A percentile compares a stretch with the other conserved stretches of the same genome.
Evolutionary conservation across 2,329 filamentous ascomycete genomes (phyloP).

Genomic region (Pseudophaeomoniella oleicola): DNA sequence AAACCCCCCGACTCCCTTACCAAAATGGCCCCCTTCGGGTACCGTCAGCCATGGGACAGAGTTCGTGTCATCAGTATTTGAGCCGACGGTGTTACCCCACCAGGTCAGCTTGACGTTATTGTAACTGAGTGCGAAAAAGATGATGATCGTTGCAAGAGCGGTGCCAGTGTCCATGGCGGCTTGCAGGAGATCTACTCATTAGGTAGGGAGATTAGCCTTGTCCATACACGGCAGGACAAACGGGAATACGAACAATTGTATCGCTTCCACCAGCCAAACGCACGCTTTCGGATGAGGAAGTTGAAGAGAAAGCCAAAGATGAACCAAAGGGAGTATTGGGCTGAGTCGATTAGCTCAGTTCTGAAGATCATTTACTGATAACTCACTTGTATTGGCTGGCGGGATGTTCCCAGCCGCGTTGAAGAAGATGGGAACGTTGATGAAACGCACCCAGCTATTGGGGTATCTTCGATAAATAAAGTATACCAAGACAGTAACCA

Average conservation of each 20-base stretch:
- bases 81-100: conserved; percentile 22
- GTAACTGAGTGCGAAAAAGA: conserved; percentile 49
- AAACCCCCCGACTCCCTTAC: conserved; percentile 17
- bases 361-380: too few relatives aligned
- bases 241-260: conserved; percentile 41
- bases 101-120: conserved; percentile 16
- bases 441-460: conserved; percentile 45
- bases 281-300: conserved; percentile 49
- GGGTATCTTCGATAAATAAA: conserved; percentile 47
- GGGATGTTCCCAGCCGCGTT: conserved; percentile 49
- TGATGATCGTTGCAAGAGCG: conserved; percentile 50
- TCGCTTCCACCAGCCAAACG: conserved; percentile 59
- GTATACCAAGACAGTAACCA: conserved; percentile 49
- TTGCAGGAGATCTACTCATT: conserved; percentile 43
- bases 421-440: conserved; percentile 55
- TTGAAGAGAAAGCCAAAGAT: conserved; percentile 55
- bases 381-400: conserved; percentile 36
- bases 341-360: too few relatives aligned
- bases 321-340: conserved; percentile 59
- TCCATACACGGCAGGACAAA: conserved; percentile 17
- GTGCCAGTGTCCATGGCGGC: conserved; percentile 57
- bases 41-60: conserved; percentile 19
- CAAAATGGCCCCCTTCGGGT: conserved; percentile 15
- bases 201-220: conserved; percentile 18
- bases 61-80: conserved; percentile 19